phyloP scores from a whole-genome alignment of 768 basidiomycete genomes.

The Chalciporus chontae region DNA sequence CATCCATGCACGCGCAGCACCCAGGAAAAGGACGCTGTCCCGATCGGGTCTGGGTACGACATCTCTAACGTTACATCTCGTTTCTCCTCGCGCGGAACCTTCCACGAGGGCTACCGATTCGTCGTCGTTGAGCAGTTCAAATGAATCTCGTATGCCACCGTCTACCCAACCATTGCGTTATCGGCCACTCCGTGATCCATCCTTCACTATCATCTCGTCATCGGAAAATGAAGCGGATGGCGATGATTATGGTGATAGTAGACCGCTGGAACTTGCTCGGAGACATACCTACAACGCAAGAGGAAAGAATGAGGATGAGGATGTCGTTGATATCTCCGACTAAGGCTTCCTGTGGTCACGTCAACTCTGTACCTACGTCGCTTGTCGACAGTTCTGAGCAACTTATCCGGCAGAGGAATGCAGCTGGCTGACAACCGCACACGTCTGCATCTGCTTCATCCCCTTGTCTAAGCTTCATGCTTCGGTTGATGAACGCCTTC shows the following conservation, averaged over 20 bases:
- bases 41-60: slow-evolving; percentile 17
- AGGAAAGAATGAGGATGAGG: slow-evolving; percentile 35
- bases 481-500: too few relatives aligned
- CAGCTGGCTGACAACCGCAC: too few relatives aligned
- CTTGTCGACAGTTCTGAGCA: too few relatives aligned
- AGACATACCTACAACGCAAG: slow-evolving; percentile 6
- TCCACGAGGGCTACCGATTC: slow-evolving; percentile 10
- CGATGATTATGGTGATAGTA: not conserved
- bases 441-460: not conserved
- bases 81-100: slow-evolving; percentile 13
- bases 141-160: slow-evolving; percentile 10
- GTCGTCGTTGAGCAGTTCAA: slow-evolving; percentile 14
- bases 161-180: slow-evolving; percentile 17
- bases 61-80: slow-evolving; percentile 4
- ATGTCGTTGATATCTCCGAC: slow-evolving; percentile 57
- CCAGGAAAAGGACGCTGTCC: slow-evolving; percentile 3
- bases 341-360: slow-evolving; percentile 1
- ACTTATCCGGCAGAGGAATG: too few relatives aligned
- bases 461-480: not conserved
- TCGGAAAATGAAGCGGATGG: slow-evolving; percentile 15
- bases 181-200: slow-evolving; percentile 18
- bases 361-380: too few relatives aligned
- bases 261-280: slow-evolving; percentile 4
- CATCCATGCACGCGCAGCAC: not conserved
- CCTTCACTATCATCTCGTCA: slow-evolving; percentile 20